These are phyloP conservation scores for Pseudonitzschia multistriata DNA, from an alignment of 108 stramenopile genomes.

Conservation along the genomic window DNA sequence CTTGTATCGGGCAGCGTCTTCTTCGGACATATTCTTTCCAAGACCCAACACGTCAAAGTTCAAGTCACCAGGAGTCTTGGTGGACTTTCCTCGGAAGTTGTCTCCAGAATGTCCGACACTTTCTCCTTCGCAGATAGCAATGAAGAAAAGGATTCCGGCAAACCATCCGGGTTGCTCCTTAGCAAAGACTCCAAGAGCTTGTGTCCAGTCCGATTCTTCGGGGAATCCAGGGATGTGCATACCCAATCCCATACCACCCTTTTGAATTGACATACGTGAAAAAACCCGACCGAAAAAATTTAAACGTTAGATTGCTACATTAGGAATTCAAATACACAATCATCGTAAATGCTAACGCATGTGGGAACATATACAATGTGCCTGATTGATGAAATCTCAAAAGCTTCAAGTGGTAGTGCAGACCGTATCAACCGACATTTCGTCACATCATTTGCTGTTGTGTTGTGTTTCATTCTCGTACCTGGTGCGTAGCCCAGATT, in stretches of 20 bases:
- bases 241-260: conserved; percentile 76
- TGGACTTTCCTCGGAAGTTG: conserved; percentile 84
- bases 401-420: no score
- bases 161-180: conserved; percentile 74
- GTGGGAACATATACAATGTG: no score
- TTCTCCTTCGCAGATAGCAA: conserved; percentile 83
- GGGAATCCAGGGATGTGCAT: conserved; percentile 86
- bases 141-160: conserved; percentile 70
- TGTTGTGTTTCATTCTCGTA: conserved; percentile 14
- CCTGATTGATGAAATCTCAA: no score
- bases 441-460: background rate
- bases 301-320: background rate
- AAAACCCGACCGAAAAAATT: background rate
- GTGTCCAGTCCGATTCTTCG: conserved; percentile 80
- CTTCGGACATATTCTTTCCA: conserved; percentile 56
- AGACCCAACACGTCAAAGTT: conserved; percentile 83
- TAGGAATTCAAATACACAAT: background rate
- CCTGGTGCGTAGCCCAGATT: conserved; percentile 76
- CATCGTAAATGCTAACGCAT: background rate
- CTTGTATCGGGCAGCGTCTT: conserved; percentile 72
- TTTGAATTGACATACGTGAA: background rate
- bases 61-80: conserved; percentile 83
- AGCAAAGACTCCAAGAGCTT: conserved; percentile 77
- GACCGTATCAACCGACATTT: background rate
- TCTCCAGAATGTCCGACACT: conserved; percentile 86